Percentiles rank a stretch among this genome's conserved stretches.
phyloP scores from a whole-genome alignment of 2,329 filamentous ascomycete genomes.

The Aspergillus brunneoviolaceus region DNA sequence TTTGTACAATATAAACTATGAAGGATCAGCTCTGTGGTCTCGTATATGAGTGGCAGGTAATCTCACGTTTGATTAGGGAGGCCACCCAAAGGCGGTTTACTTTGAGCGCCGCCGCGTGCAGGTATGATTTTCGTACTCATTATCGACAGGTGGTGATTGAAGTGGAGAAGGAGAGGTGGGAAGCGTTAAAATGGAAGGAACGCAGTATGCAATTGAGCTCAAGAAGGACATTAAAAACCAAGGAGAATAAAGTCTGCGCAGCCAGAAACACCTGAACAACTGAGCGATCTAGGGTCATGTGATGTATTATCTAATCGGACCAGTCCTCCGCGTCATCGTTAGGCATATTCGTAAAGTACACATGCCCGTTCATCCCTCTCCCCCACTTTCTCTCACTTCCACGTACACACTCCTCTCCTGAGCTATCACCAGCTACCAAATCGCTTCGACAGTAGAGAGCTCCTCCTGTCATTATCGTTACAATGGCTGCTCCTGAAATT shows the following conservation, averaged over 20 bases:
- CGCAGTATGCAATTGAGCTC: neutral
- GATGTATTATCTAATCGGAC: constrained; percentile 21
- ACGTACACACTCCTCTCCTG: constrained; percentile 8
- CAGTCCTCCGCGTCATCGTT: constrained; percentile 18
- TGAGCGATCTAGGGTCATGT: constrained; percentile 18
- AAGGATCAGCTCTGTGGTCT: constrained; percentile 19
- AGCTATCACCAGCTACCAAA: constrained; percentile 5
- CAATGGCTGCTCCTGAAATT: constrained; percentile 83
- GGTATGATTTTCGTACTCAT: constrained; percentile 45
- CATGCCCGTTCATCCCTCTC: neutral
- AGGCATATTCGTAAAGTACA: neutral
- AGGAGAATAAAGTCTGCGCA: neutral
- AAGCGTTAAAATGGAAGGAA: neutral
- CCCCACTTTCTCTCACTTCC: constrained; percentile 4
- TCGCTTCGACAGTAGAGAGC: constrained; percentile 87
- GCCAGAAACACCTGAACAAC: constrained; percentile 1
- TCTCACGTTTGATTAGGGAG: constrained; percentile 74
- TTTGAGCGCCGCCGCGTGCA: constrained; percentile 41
- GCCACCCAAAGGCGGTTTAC: constrained; percentile 46
- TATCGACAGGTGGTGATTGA: neutral
- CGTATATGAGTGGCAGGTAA: constrained; percentile 6
- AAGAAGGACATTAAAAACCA: neutral
- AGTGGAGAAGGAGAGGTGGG: neutral
- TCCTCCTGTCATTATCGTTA: constrained; percentile 73
- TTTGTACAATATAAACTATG: constrained; percentile 83